Base-by-base conservation (phyloP, 352 stramenopile species). In the Phytopythium chamaehyphon region DNA sequence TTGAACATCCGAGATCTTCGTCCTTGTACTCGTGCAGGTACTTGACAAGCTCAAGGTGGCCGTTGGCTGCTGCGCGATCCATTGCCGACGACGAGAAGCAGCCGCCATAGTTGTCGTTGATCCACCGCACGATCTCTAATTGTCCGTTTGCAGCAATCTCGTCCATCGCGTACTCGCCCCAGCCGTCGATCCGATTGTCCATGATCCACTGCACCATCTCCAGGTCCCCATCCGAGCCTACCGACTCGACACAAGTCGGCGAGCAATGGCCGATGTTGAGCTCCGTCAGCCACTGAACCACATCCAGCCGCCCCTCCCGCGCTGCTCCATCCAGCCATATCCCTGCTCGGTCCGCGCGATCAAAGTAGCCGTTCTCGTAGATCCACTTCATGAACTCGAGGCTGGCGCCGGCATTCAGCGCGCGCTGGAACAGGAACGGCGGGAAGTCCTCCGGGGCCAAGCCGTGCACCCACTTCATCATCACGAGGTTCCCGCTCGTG, bases 221-320 rank as follows among this genome's bases (percentile, higher is more conserved):
- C 4, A 76, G 40, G 35, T 73, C 40, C 19, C 67, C 67, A 28
- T 61, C 58, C 15, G 21, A 54, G 35, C 24, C 67, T 26, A 64
- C 67, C 23, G 43, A 45, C 40, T 76, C 67, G 18, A 71, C 59
- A 8, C 66, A 64, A 53, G 48, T 33, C 57, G 60, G 12, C 52
- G 62, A 35, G 55, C 62, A 43, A 40, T 33, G 22, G 28, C 62
- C 50, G 56, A 64, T 56, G 47, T 48, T 24, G 5, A 59, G 39
- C 5, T 47, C 42, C 21, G 71, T 59, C 9, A 74, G 26, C 68
- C 68, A 76, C 39, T 69, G 39, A 12, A 76, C 18, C 19, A 76
- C 54, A 3, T 51, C 48, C 39, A 76, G 48, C 31, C 68, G 40
- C 16, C 67, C 67, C 2, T 33, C 9, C 12, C 19, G 9, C 12